These are phyloP conservation scores for Suillus alpinus DNA, from an alignment of 768 basidiomycete genomes.

Conservation along the genomic window DNA sequence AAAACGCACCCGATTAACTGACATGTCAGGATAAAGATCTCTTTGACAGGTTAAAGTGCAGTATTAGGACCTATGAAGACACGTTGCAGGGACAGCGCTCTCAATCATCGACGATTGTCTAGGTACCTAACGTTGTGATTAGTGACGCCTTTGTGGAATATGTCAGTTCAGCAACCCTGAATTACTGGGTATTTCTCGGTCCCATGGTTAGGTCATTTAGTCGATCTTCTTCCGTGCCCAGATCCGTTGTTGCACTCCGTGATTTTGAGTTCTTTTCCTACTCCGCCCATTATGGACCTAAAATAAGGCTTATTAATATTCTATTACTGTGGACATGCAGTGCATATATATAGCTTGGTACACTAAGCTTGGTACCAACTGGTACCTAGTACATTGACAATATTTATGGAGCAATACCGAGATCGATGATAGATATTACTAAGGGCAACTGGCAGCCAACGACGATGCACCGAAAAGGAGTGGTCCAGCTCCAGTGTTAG, in stretches of 20 bases:
- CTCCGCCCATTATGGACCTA: slow-evolving; percentile 7
- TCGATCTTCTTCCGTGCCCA: neutral
- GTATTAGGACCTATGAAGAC: slow-evolving; percentile 2
- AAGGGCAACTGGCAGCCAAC: neutral
- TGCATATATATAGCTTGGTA: neutral
- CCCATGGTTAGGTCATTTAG: neutral
- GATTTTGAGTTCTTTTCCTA: neutral
- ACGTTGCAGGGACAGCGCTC: slow-evolving; percentile 6
- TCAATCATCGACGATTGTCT: neutral
- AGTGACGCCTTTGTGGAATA: slow-evolving; percentile 1
- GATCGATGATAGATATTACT: neutral
- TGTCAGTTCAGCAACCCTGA: neutral
- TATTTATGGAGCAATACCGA: neutral
- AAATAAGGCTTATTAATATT: neutral
- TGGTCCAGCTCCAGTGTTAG: neutral
- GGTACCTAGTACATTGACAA: neutral
- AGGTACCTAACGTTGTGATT: neutral
- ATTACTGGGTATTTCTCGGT: neutral
- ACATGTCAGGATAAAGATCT: slow-evolving; percentile 21
- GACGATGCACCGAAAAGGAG: neutral
- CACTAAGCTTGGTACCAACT: neutral
- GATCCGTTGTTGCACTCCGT: neutral
- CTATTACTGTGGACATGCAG: neutral
- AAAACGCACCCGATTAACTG: slow-evolving; percentile 11
- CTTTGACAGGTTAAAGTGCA: slow-evolving; percentile 6